Conservation (phyloP, 1,284 basidiomycete species). For the Cryptococcus floricola region DNA sequence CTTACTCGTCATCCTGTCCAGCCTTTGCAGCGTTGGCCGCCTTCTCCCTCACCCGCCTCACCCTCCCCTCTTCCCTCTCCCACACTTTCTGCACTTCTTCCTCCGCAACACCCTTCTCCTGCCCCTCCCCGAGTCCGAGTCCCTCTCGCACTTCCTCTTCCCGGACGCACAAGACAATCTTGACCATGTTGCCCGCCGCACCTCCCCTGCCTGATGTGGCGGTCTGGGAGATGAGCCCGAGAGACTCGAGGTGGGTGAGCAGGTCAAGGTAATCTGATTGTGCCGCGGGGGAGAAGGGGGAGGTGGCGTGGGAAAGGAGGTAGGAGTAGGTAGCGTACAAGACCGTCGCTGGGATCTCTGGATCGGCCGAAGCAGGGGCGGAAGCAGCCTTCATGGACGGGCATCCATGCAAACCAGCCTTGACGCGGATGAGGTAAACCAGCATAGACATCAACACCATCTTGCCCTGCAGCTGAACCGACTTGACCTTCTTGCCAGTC, state of each 20-base stretch:
- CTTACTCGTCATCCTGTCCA: slow-evolving; percentile 19
- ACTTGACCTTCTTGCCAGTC: slow-evolving; percentile 36
- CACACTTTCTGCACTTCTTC: slow-evolving; percentile 33
- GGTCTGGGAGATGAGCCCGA: slow-evolving; percentile 32
- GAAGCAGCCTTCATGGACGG: slow-evolving; percentile 13
- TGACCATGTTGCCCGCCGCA: slow-evolving; percentile 5
- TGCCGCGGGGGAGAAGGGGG: slow-evolving; percentile 41
- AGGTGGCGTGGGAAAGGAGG: slow-evolving; percentile 28
- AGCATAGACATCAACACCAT: slow-evolving; percentile 44
- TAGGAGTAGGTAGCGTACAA: slow-evolving; percentile 42
- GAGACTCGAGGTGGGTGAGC: slow-evolving; percentile 41
- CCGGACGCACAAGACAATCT: slow-evolving; percentile 30
- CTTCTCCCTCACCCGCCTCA: slow-evolving; percentile 25
- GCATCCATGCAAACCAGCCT: slow-evolving; percentile 28
- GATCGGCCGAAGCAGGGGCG: slow-evolving; percentile 10
- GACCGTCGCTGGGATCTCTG: slow-evolving; percentile 19
- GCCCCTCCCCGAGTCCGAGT: slow-evolving; percentile 21
- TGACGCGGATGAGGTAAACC: slow-evolving; percentile 29
- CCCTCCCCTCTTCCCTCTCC: slow-evolving; percentile 11
- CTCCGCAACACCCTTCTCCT: slow-evolving; percentile 25
- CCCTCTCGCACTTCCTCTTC: slow-evolving; percentile 38
- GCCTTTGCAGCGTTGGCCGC: slow-evolving; percentile 25
- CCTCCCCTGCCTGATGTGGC: slow-evolving; percentile 3
- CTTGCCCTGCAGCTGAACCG: slow-evolving; percentile 43
- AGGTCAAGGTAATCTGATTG: slow-evolving; percentile 46